These are phyloP conservation scores for Fusarium fracticaudum DNA, from an alignment of 2,329 filamentous ascomycete species.

Conservation along the genomic window DNA sequence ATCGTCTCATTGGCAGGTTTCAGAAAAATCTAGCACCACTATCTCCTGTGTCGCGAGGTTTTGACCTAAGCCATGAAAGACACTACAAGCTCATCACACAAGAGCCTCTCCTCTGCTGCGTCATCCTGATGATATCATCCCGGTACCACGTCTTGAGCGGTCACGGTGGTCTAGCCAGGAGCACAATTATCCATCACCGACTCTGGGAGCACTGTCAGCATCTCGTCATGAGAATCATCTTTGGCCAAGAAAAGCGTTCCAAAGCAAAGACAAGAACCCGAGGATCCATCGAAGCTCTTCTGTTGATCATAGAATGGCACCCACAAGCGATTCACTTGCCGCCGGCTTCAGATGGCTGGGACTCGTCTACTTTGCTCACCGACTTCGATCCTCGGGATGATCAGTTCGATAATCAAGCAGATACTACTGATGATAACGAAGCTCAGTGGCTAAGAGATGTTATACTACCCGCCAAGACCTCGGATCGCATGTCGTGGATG, in stretches of 20 bases:
- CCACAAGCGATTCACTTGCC: constrained; percentile 64
- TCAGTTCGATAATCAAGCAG: constrained; percentile 18
- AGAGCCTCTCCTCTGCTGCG: constrained; percentile 62
- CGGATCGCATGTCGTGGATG: constrained; percentile 68
- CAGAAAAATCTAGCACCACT: constrained; percentile 41
- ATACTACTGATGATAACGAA: neutral
- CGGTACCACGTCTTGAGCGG: constrained; percentile 58
- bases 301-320: constrained; percentile 67
- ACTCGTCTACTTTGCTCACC: constrained; percentile 60
- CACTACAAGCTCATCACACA: constrained; percentile 59
- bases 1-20: neutral
- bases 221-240: constrained; percentile 61
- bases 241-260: constrained; percentile 62
- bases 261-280: constrained; percentile 59
- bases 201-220: constrained; percentile 65
- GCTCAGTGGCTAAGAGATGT: constrained; percentile 60
- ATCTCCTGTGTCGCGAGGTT: constrained; percentile 60
- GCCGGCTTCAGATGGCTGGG: constrained; percentile 63
- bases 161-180: constrained; percentile 55
- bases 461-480: constrained; percentile 62
- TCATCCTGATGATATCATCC: constrained; percentile 64
- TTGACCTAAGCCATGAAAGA: constrained; percentile 58
- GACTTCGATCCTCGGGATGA: constrained; percentile 47
- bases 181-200: constrained; percentile 62
- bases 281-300: constrained; percentile 62